Evolutionary conservation across 1,284 basidiomycete genomes (phyloP).

Genomic region (Garcileccinum viscosum): DNA sequence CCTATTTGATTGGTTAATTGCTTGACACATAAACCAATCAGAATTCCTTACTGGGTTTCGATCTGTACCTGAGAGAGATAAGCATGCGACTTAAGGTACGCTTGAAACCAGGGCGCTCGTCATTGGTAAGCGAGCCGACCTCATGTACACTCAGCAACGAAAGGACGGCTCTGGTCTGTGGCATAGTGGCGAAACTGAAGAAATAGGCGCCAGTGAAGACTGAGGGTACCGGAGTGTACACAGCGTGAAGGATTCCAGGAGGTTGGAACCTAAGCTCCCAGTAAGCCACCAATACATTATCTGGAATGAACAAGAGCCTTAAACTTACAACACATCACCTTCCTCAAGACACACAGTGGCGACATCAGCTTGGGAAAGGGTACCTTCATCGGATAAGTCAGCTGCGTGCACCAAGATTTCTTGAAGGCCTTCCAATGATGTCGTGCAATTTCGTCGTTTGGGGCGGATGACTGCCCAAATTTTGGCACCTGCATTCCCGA

Average conservation of each 20-base stretch:
- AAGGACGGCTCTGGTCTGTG: not conserved
- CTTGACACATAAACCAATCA: not conserved
- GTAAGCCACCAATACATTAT: too few relatives aligned
- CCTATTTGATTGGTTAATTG: not conserved
- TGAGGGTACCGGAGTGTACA: conserved; percentile 11
- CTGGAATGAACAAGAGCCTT: not conserved
- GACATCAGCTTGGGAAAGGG: not conserved
- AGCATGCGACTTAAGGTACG: conserved; percentile 11
- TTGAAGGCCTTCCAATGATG: rapidly evolving
- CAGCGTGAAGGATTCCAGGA: not conserved
- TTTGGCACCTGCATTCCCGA: not conserved
- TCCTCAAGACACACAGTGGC: conserved; percentile 14
- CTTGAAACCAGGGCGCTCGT: not conserved
- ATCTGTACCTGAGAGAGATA: conserved; percentile 11
- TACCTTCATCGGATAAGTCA: not conserved
- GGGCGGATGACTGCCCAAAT: conserved; percentile 9
- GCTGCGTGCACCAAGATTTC: not conserved
- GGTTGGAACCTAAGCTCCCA: conserved; percentile 21
- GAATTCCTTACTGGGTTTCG: not conserved
- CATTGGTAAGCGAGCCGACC: conserved; percentile 1
- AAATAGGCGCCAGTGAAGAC: conserved; percentile 22
- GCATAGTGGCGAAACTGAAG: conserved; percentile 16
- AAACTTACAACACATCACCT: conserved; percentile 13
- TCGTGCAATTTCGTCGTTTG: not conserved
- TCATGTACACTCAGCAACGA: rapidly evolving